Evolutionary conservation across 2,329 filamentous ascomycete species (phyloP).

Genomic region (Fonsecaea erecta): DNA sequence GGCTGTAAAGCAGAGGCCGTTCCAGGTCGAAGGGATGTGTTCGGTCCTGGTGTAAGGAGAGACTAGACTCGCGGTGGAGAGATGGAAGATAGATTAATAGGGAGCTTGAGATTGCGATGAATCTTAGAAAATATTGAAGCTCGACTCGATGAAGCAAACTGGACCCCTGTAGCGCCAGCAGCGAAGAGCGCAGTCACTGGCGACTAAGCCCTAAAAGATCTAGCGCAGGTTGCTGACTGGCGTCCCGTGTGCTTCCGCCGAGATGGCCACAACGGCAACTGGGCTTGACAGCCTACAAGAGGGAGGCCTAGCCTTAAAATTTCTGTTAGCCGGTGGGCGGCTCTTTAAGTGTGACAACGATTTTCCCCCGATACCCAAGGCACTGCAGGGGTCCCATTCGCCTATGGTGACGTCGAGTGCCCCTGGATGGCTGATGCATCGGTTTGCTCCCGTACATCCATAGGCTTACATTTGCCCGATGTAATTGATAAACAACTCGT

Average conservation of each 20-base stretch:
- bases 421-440: slow-evolving; percentile 7
- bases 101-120: slow-evolving; percentile 6
- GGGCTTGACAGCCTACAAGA: background rate
- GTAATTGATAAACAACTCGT: slow-evolving; percentile 11
- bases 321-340: slow-evolving; percentile 5
- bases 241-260: slow-evolving; percentile 7
- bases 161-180: slow-evolving; percentile 6
- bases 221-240: slow-evolving; percentile 9
- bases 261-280: background rate
- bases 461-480: slow-evolving; percentile 18
- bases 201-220: slow-evolving; percentile 8
- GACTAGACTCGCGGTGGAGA: background rate
- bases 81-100: background rate
- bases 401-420: slow-evolving; percentile 22
- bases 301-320: slow-evolving; percentile 2
- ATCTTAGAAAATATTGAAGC: slow-evolving; percentile 13
- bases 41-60: background rate
- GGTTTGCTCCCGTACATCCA: background rate
- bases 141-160: slow-evolving; percentile 4
- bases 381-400: slow-evolving; percentile 22
- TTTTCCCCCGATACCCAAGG: slow-evolving; percentile 14
- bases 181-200: slow-evolving; percentile 1
- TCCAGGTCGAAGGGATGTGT: background rate
- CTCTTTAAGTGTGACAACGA: slow-evolving; percentile 4
- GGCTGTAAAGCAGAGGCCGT: background rate